Conservation (phyloP, 139 green algal species). For the Eudorina sp. region DNA sequence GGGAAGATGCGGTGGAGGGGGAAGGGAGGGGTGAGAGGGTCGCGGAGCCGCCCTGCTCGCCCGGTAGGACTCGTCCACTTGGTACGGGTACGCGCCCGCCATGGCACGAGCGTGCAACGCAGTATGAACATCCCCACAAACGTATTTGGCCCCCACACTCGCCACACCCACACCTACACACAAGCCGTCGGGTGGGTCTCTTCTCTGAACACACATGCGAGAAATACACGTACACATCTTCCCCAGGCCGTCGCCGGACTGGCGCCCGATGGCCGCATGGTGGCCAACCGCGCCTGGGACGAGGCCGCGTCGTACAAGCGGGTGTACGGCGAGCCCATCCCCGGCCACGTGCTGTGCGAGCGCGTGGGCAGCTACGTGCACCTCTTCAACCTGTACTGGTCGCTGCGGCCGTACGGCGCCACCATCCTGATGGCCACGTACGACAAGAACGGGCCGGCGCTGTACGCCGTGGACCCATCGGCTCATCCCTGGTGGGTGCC, state of each 20-base stretch:
- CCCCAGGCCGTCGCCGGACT: constrained; percentile 78
- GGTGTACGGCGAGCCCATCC: constrained; percentile 95
- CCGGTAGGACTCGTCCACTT: too few relatives aligned
- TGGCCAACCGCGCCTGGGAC: constrained; percentile 86
- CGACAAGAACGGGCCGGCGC: constrained; percentile 81
- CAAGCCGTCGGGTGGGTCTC: too few relatives aligned
- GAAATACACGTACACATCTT: too few relatives aligned
- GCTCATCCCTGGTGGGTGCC: constrained; percentile 57
- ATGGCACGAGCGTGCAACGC: too few relatives aligned
- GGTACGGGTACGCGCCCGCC: too few relatives aligned
- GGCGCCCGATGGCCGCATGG: constrained; percentile 85
- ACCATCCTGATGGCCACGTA: constrained; percentile 86
- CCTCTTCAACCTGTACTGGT: constrained; percentile 99
- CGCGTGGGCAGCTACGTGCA: constrained; percentile 94
- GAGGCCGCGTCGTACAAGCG: constrained; percentile 87
- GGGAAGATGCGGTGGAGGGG: too few relatives aligned
- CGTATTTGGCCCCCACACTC: too few relatives aligned
- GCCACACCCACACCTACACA: too few relatives aligned
- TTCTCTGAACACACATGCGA: too few relatives aligned
- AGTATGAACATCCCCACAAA: too few relatives aligned
- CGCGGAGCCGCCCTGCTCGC: too few relatives aligned
- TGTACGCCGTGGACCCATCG: constrained; percentile 94
- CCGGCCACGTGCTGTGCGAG: constrained; percentile 91
- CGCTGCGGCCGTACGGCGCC: constrained; percentile 87
- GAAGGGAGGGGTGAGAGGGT: too few relatives aligned